Evolutionary conservation across 2,329 filamentous ascomycete species (phyloP).

Genomic region (Cryphonectria nitschkei): DNA sequence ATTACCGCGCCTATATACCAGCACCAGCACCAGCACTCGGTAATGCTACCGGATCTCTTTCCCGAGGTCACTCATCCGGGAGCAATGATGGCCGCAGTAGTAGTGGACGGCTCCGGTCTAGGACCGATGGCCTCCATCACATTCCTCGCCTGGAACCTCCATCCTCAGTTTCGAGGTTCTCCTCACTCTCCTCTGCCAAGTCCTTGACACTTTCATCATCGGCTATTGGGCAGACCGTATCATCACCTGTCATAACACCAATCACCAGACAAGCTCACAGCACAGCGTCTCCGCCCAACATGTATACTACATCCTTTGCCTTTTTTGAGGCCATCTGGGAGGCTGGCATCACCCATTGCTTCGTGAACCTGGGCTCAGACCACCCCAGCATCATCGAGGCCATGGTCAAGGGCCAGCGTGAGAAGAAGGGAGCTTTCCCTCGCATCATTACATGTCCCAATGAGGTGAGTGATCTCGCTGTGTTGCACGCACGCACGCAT

Average conservation of each 20-base stretch:
- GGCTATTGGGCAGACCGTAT: neutral
- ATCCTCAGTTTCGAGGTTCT: constrained; percentile 1
- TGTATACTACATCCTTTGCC: constrained; percentile 77
- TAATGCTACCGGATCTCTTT: constrained; percentile 14
- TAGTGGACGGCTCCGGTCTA: constrained; percentile 10
- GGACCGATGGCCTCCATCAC: neutral
- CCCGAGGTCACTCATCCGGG: constrained; percentile 9
- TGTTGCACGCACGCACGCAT: too few species aligned
- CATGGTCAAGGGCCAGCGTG: constrained; percentile 72
- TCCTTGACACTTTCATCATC: neutral
- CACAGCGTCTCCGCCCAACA: constrained; percentile 35
- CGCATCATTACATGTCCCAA: constrained; percentile 74
- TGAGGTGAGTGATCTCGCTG: constrained; percentile 52
- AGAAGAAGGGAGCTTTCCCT: constrained; percentile 64
- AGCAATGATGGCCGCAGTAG: neutral
- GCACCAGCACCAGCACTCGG: neutral
- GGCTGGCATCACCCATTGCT: constrained; percentile 62
- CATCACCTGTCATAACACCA: neutral
- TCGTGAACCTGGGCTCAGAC: constrained; percentile 64
- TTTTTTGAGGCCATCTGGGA: constrained; percentile 85
- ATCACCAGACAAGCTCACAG: constrained; percentile 9
- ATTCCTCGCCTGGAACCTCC: neutral
- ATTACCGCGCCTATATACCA: constrained; percentile 31
- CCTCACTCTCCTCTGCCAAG: neutral
- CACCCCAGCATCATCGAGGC: constrained; percentile 75